Evolutionary conservation across 2,329 filamentous ascomycete species (phyloP).

Genomic region (Monilinia fructicola): DNA sequence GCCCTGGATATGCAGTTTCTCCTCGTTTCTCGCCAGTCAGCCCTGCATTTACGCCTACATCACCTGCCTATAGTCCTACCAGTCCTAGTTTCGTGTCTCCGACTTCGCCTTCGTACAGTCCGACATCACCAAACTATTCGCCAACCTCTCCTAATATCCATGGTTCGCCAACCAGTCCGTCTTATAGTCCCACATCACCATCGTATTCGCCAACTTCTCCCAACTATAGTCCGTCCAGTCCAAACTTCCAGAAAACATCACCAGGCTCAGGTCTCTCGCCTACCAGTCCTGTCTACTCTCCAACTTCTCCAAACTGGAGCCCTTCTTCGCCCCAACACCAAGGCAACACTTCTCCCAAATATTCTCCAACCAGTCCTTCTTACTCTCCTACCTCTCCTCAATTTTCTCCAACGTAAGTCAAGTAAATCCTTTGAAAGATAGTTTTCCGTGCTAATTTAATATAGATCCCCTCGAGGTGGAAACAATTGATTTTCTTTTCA

Average conservation of each 20-base stretch:
- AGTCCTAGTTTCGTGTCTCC: conserved; percentile 44
- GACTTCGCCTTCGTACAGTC: conserved; percentile 69
- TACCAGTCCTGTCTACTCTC: conserved; percentile 40
- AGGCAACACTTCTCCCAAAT: conserved; percentile 44
- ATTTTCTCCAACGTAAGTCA: conserved; percentile 37
- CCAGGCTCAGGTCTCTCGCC: conserved; percentile 38
- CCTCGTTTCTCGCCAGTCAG: conserved; percentile 61
- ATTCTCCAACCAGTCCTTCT: conserved; percentile 35
- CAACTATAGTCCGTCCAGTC: conserved; percentile 38
- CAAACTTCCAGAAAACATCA: conserved; percentile 36
- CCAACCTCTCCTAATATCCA: conserved; percentile 39
- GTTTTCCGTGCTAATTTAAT: conserved; percentile 20
- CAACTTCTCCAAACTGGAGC: conserved; percentile 39
- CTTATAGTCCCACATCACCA: conserved; percentile 39
- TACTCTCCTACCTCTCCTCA: conserved; percentile 38
- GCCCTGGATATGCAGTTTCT: conserved; percentile 50
- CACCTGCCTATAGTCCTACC: conserved; percentile 41
- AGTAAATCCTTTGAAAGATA: background rate
- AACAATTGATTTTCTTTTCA: conserved; percentile 24
- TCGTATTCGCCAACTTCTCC: conserved; percentile 39
- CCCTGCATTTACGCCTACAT: conserved; percentile 42
- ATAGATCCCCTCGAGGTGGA: conserved; percentile 34
- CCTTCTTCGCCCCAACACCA: conserved; percentile 38
- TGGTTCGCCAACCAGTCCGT: conserved; percentile 37
- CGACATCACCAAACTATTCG: conserved; percentile 47